Evolutionary conservation across 768 basidiomycete genomes (phyloP), one percentile per base, ranked within the genome.

Genomic region (Candolleomyces efflorescens): DNA sequence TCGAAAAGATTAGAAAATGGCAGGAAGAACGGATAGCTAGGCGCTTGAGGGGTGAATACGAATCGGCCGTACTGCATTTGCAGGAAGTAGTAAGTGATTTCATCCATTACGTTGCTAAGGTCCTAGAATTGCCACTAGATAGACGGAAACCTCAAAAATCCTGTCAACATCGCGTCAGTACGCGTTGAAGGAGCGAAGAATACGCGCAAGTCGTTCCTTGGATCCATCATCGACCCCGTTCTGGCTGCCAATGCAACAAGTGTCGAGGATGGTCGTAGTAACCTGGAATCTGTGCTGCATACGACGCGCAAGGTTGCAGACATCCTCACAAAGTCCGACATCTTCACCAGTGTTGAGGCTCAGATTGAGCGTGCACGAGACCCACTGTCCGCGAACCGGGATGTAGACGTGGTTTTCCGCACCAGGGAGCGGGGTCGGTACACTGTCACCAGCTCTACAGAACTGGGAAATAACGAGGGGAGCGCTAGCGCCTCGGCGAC

Each of bases 391-490:
- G 68, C 75, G 49, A 69, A 72, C 10, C 80, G 79, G 9, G 89
- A 90, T 60, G 82, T 95, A 11, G 92, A 97, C 64, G 68, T 98
- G 38, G 80, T 95, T 1, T 85, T 96, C 71, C 81, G 82, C 59
- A 81, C 92, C 3, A 77, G 81, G 41, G 95, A 98, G 70, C 82
- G 82, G 56, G 84, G 91, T 5, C 76, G 91, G 38, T 83, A 87
- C 63, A 92, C 80, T 63, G 64, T 95, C 6, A 91, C 89, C 61
- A 91, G 87, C 2, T 81, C 90, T 4, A 98, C 95, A 3, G 94
- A 98, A 66, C 76, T 98, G 5, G 96, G 97, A 3, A 94, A 96
- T 59, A 89, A 87, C 51, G 97, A 98, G 70, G 96, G 92, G 11
- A 94, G 76, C 55, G 94, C 93, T 94, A 89, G 87, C 55, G 82